Evolutionary conservation across 768 basidiomycete genomes (phyloP), one percentile per base, ranked within the genome.

Genomic region (Crepidotus variabilis): DNA sequence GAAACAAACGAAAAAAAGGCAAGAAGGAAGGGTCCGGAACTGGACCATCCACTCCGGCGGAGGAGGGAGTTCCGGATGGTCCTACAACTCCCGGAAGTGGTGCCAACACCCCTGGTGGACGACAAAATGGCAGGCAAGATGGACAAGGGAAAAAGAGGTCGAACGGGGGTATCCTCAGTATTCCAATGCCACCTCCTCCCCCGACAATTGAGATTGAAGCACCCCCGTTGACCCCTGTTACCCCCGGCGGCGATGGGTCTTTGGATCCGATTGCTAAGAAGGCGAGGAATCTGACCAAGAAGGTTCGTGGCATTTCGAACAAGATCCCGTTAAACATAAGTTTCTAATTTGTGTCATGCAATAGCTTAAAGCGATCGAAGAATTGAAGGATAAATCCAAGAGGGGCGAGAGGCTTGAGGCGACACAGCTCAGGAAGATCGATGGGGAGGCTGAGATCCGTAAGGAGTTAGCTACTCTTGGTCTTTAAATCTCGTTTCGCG

Each of bases 351-450:
- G 28, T 21, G 50, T 18, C 20, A 43, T 54, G 28, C 28, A 23
- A 35, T 62, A 97, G 94, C 79, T 99, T 61, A 98, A 97, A 70
- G 96, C 96, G n/a, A 98, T 99, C 62, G 94, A 98, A 20, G 95
- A 98, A 66, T 84, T 99, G 50, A 98, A 98, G 76, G 92, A 91
- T 61, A 94, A 94, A 75, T 82, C 84, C 23, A 88, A 83, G 66
- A 83, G 90, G 34, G 96, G 97, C 0, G 95, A 98, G 70, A 83
- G 88, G 54, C 79, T 99, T 28, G 96, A 99, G 71, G 87, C 87
- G 55, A 99, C 96, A 16, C 96, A 99, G 72, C 75, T 96, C 63
- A 91, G 90, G 83, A 99, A 99, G 83, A 96, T 98, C 65, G 94
- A 97, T 43, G 87, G 87, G 8, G 95, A 98, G 71, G 80, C 68